Evolutionary conservation across 495 filamentous ascomycete species (phyloP).

Genomic region (Xylaria longipes): DNA sequence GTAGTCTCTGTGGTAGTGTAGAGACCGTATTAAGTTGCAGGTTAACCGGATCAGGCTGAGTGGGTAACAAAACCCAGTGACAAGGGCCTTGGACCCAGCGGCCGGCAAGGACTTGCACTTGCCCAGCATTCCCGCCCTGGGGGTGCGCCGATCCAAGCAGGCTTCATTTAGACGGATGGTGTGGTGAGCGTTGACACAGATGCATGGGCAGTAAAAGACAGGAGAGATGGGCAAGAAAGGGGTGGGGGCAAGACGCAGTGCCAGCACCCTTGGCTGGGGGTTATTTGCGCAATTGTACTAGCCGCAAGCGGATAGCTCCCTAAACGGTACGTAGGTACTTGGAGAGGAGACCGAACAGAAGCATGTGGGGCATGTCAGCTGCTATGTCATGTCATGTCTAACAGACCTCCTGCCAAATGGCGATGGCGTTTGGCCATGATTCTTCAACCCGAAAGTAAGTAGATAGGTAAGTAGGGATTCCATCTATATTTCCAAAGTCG

Average conservation of each 20-base stretch:
- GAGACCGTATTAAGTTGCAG: neutral
- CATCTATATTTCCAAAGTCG: no score
- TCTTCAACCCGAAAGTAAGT: neutral
- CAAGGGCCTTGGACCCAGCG: constrained; percentile 13
- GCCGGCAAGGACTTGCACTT: constrained; percentile 19
- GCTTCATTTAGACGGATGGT: constrained; percentile 12
- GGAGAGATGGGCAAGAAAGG: constrained; percentile 1
- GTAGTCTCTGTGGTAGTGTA: no score
- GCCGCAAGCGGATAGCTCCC: neutral
- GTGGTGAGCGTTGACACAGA: constrained; percentile 16
- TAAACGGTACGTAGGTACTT: neutral
- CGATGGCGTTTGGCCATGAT: neutral
- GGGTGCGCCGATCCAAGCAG: constrained; percentile 14
- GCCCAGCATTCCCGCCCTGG: constrained; percentile 17
- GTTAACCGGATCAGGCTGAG: constrained; percentile 21
- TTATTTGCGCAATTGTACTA: constrained; percentile 19
- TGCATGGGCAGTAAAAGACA: constrained; percentile 2
- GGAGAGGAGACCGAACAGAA: neutral
- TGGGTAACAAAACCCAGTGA: constrained; percentile 14
- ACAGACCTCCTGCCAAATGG: neutral
- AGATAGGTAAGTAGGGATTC: neutral
- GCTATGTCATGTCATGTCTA: neutral
- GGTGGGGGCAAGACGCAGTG: neutral
- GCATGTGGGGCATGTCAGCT: neutral
- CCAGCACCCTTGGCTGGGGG: constrained; percentile 6